These are phyloP conservation scores for Cercospora sp. DNA, from an alignment of 2,329 filamentous ascomycete genomes.

Conservation along the genomic window DNA sequence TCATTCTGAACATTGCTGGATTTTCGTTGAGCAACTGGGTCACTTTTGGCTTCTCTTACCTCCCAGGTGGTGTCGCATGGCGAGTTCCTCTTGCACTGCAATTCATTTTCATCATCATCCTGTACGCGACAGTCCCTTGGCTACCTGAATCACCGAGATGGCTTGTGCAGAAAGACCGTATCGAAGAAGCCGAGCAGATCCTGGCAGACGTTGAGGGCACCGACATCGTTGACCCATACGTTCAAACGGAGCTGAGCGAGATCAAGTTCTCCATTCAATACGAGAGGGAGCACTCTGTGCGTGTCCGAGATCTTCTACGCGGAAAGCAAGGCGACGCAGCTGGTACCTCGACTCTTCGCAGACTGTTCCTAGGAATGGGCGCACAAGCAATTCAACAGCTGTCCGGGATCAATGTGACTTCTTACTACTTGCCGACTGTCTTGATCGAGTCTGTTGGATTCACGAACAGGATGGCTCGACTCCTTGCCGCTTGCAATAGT, in stretches of 20 bases:
- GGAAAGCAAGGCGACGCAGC: slow-evolving; percentile 47
- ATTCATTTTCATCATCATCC: slow-evolving; percentile 51
- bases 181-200: slow-evolving; percentile 51
- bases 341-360: slow-evolving; percentile 53
- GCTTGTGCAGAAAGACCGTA: slow-evolving; percentile 48
- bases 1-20: slow-evolving; percentile 52
- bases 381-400: slow-evolving; percentile 56
- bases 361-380: slow-evolving; percentile 55
- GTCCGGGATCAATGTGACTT: slow-evolving; percentile 45
- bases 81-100: slow-evolving; percentile 52
- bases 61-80: slow-evolving; percentile 46
- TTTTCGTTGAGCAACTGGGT: slow-evolving; percentile 55
- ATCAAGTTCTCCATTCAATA: slow-evolving; percentile 53
- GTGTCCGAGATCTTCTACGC: slow-evolving; percentile 53
- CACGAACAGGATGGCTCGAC: slow-evolving; percentile 51
- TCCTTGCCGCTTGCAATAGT: slow-evolving; percentile 58
- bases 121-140: slow-evolving; percentile 50
- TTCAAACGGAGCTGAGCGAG: slow-evolving; percentile 47
- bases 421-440: slow-evolving; percentile 59
- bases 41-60: slow-evolving; percentile 53
- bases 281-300: slow-evolving; percentile 52
- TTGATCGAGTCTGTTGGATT: slow-evolving; percentile 60
- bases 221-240: slow-evolving; percentile 47
- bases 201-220: slow-evolving; percentile 52
- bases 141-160: slow-evolving; percentile 51